Evolutionary conservation across 1,139 yeast genomes (phyloP).

Genomic region (Kodamaea fungicola): DNA sequence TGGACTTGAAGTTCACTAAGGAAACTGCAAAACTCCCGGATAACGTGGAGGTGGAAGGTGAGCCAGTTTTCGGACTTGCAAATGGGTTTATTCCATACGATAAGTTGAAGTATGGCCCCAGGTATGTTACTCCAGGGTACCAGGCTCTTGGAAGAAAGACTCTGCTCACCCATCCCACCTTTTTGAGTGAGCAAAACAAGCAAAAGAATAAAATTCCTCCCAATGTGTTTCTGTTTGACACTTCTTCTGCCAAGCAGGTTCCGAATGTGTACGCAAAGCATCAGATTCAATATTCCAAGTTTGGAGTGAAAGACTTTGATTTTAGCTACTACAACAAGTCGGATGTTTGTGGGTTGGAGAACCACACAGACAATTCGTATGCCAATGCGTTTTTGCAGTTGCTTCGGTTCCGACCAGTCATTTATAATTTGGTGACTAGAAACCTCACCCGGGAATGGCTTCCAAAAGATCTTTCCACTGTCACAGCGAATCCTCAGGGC

Average conservation of each 20-base stretch:
- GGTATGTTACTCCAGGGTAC: constrained; percentile 49
- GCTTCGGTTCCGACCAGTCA: constrained; percentile 71
- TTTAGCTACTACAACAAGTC: constrained; percentile 81
- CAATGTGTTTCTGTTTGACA: constrained; percentile 27
- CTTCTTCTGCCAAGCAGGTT: constrained; percentile 11
- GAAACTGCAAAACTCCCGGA: constrained; percentile 51
- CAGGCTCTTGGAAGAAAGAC: constrained; percentile 8
- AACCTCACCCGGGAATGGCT: constrained; percentile 59
- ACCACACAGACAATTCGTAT: constrained; percentile 78
- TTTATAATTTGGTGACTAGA: constrained; percentile 62
- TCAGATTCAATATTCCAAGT: constrained; percentile 79
- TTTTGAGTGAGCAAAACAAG: constrained; percentile 62
- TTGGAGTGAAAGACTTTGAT: constrained; percentile 94
- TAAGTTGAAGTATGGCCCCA: constrained; percentile 43
- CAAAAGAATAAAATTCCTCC: constrained; percentile 15
- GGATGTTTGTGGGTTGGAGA: constrained; percentile 77
- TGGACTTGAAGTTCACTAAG: constrained; percentile 53
- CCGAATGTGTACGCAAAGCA: constrained; percentile 77
- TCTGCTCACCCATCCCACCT: constrained; percentile 44
- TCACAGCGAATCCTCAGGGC: constrained; percentile 37
- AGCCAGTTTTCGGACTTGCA: constrained; percentile 3
- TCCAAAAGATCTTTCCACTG: constrained; percentile 35
- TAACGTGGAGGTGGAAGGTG: constrained; percentile 32
- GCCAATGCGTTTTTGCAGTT: constrained; percentile 78
- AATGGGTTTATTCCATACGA: constrained; percentile 44